Evolutionary conservation across 73 alveolate species (phyloP).

Genomic region (Stentor roeselii): DNA sequence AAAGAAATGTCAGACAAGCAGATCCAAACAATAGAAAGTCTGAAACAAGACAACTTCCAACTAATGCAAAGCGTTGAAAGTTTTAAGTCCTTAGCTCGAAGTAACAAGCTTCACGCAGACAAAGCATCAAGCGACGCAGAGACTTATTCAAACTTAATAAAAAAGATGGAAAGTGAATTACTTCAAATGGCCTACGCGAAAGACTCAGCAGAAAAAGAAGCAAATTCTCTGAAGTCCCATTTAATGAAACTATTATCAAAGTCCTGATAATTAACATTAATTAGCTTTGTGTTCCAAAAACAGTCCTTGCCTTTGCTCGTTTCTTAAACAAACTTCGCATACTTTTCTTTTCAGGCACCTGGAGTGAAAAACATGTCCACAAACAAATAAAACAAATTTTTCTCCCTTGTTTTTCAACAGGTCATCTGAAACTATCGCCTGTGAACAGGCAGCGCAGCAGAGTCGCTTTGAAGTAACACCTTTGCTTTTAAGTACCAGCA

Average conservation of each 20-base stretch:
- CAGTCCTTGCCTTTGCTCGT: not conserved
- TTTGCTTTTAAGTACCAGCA: not conserved
- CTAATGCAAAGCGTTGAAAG: not conserved
- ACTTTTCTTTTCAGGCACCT: conserved; percentile 11
- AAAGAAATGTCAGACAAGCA: not conserved
- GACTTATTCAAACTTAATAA: not conserved
- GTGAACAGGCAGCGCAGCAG: not conserved
- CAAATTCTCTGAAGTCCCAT: not conserved
- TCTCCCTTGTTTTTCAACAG: not conserved
- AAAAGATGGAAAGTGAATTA: not conserved
- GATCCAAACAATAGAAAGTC: not conserved
- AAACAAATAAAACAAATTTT: conserved; percentile 14
- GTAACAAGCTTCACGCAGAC: not conserved
- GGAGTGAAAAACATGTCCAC: conserved; percentile 26
- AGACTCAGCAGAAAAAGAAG: not conserved
- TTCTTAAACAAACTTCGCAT: not conserved
- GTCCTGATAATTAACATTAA: too few relatives aligned
- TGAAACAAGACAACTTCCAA: not conserved
- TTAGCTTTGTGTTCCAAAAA: not conserved
- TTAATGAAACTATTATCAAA: not conserved
- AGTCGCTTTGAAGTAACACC: not conserved
- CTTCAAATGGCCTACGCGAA: not conserved
- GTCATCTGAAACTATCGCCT: not conserved
- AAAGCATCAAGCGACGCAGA: not conserved
- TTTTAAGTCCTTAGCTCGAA: not conserved